A percentile compares a stretch with the other conserved stretches of the same genome.
These are phyloP conservation scores for Amanita muscaria DNA, from an alignment of 768 basidiomycete species.

Conservation along the genomic window DNA sequence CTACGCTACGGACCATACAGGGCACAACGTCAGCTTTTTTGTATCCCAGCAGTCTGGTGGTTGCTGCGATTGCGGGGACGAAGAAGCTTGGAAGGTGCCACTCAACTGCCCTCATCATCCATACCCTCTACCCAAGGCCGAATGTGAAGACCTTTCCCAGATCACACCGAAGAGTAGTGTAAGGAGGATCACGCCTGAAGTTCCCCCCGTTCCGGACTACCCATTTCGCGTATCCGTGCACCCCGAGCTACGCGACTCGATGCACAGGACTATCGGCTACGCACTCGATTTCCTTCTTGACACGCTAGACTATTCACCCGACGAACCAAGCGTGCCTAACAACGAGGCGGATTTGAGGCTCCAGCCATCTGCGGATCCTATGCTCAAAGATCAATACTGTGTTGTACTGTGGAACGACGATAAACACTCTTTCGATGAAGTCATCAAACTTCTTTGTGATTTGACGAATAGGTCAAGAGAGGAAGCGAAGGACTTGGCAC, in stretches of 20 bases:
- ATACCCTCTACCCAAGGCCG: constrained; percentile 25
- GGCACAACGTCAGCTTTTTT: constrained; percentile 90
- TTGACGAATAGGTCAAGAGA: constrained; percentile 41
- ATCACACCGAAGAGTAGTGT: constrained; percentile 35
- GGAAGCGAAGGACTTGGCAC: constrained; percentile 48
- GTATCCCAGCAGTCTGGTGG: constrained; percentile 88
- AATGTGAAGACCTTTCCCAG: constrained; percentile 19
- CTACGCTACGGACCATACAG: constrained; percentile 74
- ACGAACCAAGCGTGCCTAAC: constrained; percentile 60
- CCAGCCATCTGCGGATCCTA: constrained; percentile 70
- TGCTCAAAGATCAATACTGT: constrained; percentile 71
- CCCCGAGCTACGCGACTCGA: constrained; percentile 61
- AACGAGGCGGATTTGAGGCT: constrained; percentile 63
- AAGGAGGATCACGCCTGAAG: constrained; percentile 36
- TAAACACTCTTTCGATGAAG: constrained; percentile 88
- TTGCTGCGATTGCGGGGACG: constrained; percentile 93
- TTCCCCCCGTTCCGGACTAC: constrained; percentile 54
- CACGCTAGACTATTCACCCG: constrained; percentile 74
- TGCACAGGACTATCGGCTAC: constrained; percentile 65
- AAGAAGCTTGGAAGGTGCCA: constrained; percentile 71
- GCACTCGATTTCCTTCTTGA: constrained; percentile 79
- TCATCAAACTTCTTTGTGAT: constrained; percentile 64
- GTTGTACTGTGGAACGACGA: constrained; percentile 95
- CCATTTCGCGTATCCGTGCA: constrained; percentile 50
- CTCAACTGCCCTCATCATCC: constrained; percentile 74